phyloP scores from a whole-genome alignment of 768 basidiomycete genomes.

The Sarcomyxa edulis region DNA sequence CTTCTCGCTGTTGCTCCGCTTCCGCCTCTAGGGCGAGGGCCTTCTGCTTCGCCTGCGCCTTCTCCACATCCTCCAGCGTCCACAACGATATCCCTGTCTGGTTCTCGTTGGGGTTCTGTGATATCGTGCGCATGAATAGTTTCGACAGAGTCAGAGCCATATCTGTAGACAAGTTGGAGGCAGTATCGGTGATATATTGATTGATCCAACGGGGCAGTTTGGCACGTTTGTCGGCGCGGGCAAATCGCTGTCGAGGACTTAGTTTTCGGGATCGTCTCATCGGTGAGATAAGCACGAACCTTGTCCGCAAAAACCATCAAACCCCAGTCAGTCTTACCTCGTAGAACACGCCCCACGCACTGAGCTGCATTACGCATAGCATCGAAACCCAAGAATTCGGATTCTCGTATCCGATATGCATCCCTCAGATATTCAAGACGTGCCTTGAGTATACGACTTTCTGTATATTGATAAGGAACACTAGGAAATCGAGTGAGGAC shows the following conservation, averaged over 20 bases:
- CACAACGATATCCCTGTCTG: conserved; percentile 93
- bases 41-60: conserved; percentile 77
- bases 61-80: conserved; percentile 89
- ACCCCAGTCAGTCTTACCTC: conserved; percentile 99
- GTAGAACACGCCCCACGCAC: conserved; percentile 94
- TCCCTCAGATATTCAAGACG: conserved; percentile 97
- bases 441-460: conserved; percentile 95
- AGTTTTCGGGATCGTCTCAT: not conserved
- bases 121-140: conserved; percentile 97
- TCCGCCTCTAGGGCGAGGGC: conserved; percentile 39
- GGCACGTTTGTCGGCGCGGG: conserved; percentile 87
- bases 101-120: conserved; percentile 95
- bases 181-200: conserved; percentile 97
- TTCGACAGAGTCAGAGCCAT: conserved; percentile 95
- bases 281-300: conserved; percentile 36
- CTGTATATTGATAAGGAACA: conserved; percentile 96
- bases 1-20: conserved; percentile 34
- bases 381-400: conserved; percentile 98
- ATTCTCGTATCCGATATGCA: conserved; percentile 96
- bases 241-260: conserved; percentile 64
- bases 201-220: conserved; percentile 99
- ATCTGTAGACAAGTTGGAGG: conserved; percentile 95
- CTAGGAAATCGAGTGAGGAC: conserved; percentile 34
- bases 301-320: conserved; percentile 99
- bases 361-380: conserved; percentile 99